phyloP scores from a whole-genome alignment of 2,329 filamentous ascomycete genomes.

The Alternaria infectoria region DNA sequence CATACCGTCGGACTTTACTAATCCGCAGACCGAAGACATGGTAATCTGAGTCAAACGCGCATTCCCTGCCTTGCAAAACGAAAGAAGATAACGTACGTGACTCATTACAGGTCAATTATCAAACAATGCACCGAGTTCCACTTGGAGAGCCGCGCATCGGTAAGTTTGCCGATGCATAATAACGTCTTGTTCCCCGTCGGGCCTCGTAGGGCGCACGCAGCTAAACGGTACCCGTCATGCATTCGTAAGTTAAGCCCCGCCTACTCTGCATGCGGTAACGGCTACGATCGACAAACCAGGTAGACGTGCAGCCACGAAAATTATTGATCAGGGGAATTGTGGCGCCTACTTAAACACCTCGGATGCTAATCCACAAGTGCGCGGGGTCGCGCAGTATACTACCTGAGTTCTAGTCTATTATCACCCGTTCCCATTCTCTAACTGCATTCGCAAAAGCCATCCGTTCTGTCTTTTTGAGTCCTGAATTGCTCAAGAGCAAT shows the following conservation, averaged over 20 bases:
- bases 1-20: background rate
- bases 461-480: background rate
- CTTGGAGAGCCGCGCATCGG: constrained; percentile 1
- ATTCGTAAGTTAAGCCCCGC: constrained; percentile 16
- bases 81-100: background rate
- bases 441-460: background rate
- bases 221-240: constrained; percentile 15
- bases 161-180: background rate
- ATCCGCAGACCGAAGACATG: background rate
- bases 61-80: background rate
- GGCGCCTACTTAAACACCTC: constrained; percentile 8
- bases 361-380: constrained; percentile 12
- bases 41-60: background rate
- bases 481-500: constrained; percentile 2
- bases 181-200: background rate
- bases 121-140: background rate
- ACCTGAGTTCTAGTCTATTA: background rate
- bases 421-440: constrained; percentile 1
- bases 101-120: background rate
- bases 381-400: constrained; percentile 7
- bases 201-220: background rate
- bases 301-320: constrained; percentile 8
- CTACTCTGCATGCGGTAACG: constrained; percentile 10
- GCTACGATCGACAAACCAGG: constrained; percentile 15
- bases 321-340: background rate